Evolutionary conservation across 1,284 basidiomycete genomes (phyloP).

Genomic region (Fomitopsis betulina): DNA sequence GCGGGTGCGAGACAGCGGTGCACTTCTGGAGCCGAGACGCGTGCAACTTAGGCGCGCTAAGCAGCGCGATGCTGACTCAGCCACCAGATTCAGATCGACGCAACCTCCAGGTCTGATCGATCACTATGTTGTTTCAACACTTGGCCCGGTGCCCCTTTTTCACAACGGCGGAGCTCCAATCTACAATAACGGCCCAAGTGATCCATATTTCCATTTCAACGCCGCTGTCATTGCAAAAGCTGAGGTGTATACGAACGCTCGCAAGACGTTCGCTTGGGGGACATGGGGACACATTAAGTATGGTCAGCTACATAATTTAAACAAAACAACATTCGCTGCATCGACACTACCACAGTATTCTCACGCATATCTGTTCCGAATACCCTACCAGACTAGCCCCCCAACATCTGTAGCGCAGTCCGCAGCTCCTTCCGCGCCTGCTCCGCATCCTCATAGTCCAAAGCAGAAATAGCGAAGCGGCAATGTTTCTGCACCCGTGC

Average conservation of each 20-base stretch:
- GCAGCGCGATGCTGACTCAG: neutral
- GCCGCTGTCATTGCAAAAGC: too few relatives aligned
- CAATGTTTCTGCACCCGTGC: constrained; percentile 86
- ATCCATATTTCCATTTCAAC: too few relatives aligned
- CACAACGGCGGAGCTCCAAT: too few relatives aligned
- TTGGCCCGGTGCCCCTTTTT: too few relatives aligned
- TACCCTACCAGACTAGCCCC: constrained; percentile 26
- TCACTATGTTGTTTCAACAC: neutral
- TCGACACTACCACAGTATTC: neutral
- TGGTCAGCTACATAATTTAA: too few relatives aligned
- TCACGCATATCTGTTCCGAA: neutral
- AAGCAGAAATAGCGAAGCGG: constrained; percentile 83
- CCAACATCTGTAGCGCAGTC: constrained; percentile 71
- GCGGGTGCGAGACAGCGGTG: neutral
- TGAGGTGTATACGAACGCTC: too few relatives aligned
- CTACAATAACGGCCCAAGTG: too few relatives aligned
- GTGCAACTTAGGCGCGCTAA: neutral
- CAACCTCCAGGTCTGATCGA: neutral
- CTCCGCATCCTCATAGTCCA: constrained; percentile 89
- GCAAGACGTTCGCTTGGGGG: too few relatives aligned
- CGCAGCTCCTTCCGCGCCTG: constrained; percentile 79
- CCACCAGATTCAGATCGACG: neutral
- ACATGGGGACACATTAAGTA: too few relatives aligned
- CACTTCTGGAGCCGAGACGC: neutral
- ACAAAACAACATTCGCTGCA: neutral